Percentiles rank a stretch among this genome's conserved stretches.
phyloP scores from a whole-genome alignment of 176 grass and related monocot species.

The Cocos nucifera region DNA sequence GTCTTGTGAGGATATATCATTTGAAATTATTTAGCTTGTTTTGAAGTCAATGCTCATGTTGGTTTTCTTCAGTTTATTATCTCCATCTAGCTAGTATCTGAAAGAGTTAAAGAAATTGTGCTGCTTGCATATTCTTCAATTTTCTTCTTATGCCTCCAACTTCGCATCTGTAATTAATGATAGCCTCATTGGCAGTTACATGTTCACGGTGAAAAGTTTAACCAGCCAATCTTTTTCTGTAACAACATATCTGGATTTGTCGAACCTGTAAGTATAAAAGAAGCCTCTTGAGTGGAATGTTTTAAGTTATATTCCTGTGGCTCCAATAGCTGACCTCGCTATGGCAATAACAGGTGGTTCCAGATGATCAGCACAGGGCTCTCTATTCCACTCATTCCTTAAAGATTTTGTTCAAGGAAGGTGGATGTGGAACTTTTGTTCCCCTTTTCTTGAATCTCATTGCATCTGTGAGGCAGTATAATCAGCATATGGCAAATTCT shows the following conservation, averaged over 20 bases:
- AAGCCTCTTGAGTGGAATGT: neutral
- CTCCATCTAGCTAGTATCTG: no score
- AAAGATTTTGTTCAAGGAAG: slow-evolving; percentile 99
- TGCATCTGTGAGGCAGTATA: slow-evolving; percentile 65
- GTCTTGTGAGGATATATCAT: no score
- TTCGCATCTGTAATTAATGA: neutral
- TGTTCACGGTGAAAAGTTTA: slow-evolving; percentile 87
- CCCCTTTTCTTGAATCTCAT: slow-evolving; percentile 91
- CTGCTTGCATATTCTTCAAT: no score
- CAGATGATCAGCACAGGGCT: slow-evolving; percentile 62
- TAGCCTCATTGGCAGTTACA: slow-evolving; percentile 40
- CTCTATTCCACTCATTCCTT: slow-evolving; percentile 92
- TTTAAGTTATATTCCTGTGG: no score
- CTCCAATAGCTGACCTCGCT: neutral
- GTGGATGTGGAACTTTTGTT: slow-evolving; percentile 86
- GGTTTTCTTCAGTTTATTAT: no score
- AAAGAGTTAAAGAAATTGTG: no score
- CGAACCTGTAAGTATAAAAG: slow-evolving; percentile 66
- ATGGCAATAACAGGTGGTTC: slow-evolving; percentile 50
- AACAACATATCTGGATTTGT: slow-evolving; percentile 94
- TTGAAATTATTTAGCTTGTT: no score
- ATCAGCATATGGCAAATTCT: slow-evolving; percentile 48
- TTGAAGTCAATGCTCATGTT: no score
- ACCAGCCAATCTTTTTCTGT: slow-evolving; percentile 90
- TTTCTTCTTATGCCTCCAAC: no score